Conservation (phyloP, 2,329 filamentous ascomycete species). For the Colletotrichum eremochloae region DNA sequence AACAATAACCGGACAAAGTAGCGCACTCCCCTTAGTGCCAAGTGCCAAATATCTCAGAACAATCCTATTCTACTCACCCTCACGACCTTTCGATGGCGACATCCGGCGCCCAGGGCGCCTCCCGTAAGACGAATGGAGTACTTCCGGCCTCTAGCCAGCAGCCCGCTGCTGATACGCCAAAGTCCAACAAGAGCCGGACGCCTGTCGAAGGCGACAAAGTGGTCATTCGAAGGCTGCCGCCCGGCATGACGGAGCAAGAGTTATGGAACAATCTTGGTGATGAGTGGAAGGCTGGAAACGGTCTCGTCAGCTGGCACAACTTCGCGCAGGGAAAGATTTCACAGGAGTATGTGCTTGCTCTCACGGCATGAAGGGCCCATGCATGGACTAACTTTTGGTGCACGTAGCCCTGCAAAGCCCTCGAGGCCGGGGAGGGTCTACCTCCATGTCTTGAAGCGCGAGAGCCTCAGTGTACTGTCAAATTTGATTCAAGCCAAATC, state of each 20-base stretch:
- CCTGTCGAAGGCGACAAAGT: constrained; percentile 81
- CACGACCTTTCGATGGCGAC: constrained; percentile 34
- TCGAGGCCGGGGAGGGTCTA: constrained; percentile 86
- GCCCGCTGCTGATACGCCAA: constrained; percentile 55
- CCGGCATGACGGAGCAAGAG: constrained; percentile 84
- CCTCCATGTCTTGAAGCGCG: constrained; percentile 81
- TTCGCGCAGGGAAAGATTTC: constrained; percentile 80
- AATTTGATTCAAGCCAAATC: constrained; percentile 76
- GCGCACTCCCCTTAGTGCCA: constrained; percentile 4
- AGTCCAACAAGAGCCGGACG: constrained; percentile 62
- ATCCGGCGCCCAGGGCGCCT: constrained; percentile 29
- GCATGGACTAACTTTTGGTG: constrained; percentile 24
- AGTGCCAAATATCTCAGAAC: neutral
- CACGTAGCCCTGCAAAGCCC: constrained; percentile 80
- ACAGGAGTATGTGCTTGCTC: constrained; percentile 75
- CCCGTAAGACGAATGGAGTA: constrained; percentile 64
- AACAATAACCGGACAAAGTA: constrained; percentile 32
- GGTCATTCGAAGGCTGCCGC: constrained; percentile 85
- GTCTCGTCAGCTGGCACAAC: constrained; percentile 86
- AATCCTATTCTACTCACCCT: constrained; percentile 1
- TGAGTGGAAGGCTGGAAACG: constrained; percentile 84
- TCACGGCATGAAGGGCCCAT: constrained; percentile 13
- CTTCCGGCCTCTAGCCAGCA: constrained; percentile 63
- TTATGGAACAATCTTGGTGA: constrained; percentile 79
- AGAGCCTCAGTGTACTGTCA: constrained; percentile 75